A percentile compares a stretch with the other conserved stretches of the same genome.
phyloP scores from a whole-genome alignment of 148 eudicot genomes.

The Beta vulgaris region DNA sequence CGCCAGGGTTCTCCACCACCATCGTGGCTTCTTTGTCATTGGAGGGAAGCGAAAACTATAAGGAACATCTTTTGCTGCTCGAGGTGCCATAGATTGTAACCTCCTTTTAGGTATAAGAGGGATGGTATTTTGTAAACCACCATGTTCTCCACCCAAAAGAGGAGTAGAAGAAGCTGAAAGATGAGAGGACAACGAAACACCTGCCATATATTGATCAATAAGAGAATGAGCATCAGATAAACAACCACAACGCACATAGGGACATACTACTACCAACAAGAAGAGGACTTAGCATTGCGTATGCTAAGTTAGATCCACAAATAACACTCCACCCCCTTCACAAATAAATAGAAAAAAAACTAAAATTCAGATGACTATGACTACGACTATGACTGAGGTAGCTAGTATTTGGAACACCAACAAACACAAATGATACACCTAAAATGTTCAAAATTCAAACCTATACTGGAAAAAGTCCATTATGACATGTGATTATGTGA shows the following conservation, averaged over 20 bases:
- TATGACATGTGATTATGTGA: too few relatives aligned
- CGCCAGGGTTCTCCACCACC: conserved; percentile 91
- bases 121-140: conserved; percentile 33
- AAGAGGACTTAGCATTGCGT: not conserved
- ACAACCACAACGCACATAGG: not conserved
- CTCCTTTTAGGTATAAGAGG: conserved; percentile 35
- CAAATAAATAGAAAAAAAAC: not conserved
- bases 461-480: too few relatives aligned
- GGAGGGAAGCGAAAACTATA: conserved; percentile 58
- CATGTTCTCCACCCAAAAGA: conserved; percentile 43
- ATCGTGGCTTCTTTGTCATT: conserved; percentile 66
- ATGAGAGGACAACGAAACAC: conserved; percentile 20
- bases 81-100: conserved; percentile 19
- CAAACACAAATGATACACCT: too few relatives aligned
- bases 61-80: conserved; percentile 68
- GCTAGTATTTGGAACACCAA: too few relatives aligned
- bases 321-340: too few relatives aligned
- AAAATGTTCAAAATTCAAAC: too few relatives aligned
- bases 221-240: not conserved
- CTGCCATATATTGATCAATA: conserved; percentile 28
- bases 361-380: too few relatives aligned
- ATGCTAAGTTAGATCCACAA: not conserved
- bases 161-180: conserved; percentile 48
- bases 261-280: not conserved
- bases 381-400: too few relatives aligned